Evolutionary conservation across 352 stramenopile genomes (phyloP).

Genomic region (Globisporangium lucens): DNA sequence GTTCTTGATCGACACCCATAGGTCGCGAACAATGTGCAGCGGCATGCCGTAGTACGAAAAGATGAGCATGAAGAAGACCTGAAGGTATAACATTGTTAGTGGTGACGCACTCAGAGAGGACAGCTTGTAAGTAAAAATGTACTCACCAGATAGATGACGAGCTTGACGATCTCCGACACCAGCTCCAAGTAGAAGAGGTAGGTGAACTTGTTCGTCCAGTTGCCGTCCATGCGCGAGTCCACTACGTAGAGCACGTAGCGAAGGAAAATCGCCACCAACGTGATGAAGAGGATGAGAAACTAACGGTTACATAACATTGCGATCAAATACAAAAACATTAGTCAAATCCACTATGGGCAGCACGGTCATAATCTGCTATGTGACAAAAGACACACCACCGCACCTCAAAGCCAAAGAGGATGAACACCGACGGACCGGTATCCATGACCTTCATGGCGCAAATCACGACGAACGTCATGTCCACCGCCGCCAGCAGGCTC

Average conservation of each 20-base stretch:
- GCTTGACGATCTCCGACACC: slow-evolving; percentile 93
- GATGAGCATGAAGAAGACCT: slow-evolving; percentile 97
- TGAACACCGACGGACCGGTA: slow-evolving; percentile 89
- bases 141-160: slow-evolving; percentile 93
- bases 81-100: neutral
- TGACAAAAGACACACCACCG: neutral
- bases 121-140: too few relatives aligned
- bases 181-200: slow-evolving; percentile 96
- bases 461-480: slow-evolving; percentile 88
- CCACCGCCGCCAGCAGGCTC: slow-evolving; percentile 77
- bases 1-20: slow-evolving; percentile 93
- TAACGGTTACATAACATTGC: slow-evolving; percentile 11
- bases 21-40: slow-evolving; percentile 96
- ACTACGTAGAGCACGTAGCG: slow-evolving; percentile 93
- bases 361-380: neutral
- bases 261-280: slow-evolving; percentile 86
- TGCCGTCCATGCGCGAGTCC: slow-evolving; percentile 86
- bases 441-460: slow-evolving; percentile 79
- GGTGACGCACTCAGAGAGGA: too few relatives aligned
- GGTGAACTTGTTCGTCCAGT: slow-evolving; percentile 89
- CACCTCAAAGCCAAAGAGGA: slow-evolving; percentile 97
- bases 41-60: slow-evolving; percentile 98
- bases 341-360: neutral
- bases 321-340: neutral
- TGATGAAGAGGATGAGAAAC: slow-evolving; percentile 93